A percentile compares a stretch with the other conserved stretches of the same genome.
Evolutionary conservation across 1,139 yeast genomes (phyloP).

Genomic region (Taphrina sp.): DNA sequence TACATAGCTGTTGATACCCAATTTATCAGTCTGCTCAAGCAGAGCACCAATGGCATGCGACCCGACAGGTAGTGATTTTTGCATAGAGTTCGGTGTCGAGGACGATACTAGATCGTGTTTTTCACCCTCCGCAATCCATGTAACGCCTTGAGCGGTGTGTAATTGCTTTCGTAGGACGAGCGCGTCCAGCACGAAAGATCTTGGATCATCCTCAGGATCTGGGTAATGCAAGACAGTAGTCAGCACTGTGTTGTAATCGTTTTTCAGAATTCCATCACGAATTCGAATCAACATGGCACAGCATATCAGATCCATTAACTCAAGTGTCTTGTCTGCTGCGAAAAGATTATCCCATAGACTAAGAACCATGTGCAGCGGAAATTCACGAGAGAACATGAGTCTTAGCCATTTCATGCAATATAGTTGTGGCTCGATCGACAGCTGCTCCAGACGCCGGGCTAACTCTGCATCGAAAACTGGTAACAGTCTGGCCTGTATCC

Average conservation of each 20-base stretch:
- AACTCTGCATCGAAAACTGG: slow-evolving; percentile 46
- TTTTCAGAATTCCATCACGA: slow-evolving; percentile 35
- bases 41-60: slow-evolving; percentile 6
- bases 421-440: slow-evolving; percentile 57
- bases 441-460: slow-evolving; percentile 45
- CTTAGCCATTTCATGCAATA: slow-evolving; percentile 62
- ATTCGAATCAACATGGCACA: slow-evolving; percentile 44
- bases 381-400: slow-evolving; percentile 54
- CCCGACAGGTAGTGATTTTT: background rate
- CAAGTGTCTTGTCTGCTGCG: slow-evolving; percentile 41
- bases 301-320: slow-evolving; percentile 45
- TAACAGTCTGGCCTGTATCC: slow-evolving; percentile 46
- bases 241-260: slow-evolving; percentile 42
- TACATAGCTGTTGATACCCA: slow-evolving; percentile 25
- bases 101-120: too few species aligned
- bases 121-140: slow-evolving; percentile 3
- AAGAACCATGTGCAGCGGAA: slow-evolving; percentile 43
- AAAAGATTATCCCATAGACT: slow-evolving; percentile 47
- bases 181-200: slow-evolving; percentile 42
- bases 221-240: slow-evolving; percentile 44
- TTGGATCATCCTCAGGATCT: slow-evolving; percentile 38
- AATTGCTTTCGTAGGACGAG: slow-evolving; percentile 36
- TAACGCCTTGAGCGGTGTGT: slow-evolving; percentile 7
- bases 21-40: slow-evolving; percentile 22
- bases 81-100: slow-evolving; percentile 16